phyloP scores from a whole-genome alignment of 1,284 basidiomycete species.

The Clitocybe nebularis region DNA sequence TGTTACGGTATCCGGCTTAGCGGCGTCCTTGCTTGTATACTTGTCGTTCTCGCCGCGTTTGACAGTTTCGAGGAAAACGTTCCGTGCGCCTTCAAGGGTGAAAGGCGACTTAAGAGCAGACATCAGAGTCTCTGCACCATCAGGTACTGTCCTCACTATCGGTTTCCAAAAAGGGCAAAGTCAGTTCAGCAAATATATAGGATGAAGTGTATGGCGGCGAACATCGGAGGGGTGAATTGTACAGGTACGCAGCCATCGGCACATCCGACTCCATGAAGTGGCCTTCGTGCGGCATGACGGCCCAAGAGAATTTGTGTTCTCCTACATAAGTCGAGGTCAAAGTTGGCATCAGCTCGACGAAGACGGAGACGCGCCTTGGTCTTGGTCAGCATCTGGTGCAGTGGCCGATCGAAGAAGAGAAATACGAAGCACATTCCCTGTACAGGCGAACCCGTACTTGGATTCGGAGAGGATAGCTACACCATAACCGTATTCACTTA shows the following conservation, averaged over 20 bases:
- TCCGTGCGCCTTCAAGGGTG: constrained; percentile 61
- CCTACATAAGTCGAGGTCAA: constrained; percentile 33
- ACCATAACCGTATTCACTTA: constrained; percentile 91
- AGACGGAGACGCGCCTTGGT: constrained; percentile 61
- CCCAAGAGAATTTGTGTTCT: constrained; percentile 84
- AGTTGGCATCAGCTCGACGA: constrained; percentile 13
- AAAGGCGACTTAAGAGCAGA: constrained; percentile 47
- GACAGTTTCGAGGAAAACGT: constrained; percentile 90
- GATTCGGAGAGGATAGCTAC: constrained; percentile 92
- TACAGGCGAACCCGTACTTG: constrained; percentile 87
- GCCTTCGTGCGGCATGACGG: constrained; percentile 80
- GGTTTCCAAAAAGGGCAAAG: background rate
- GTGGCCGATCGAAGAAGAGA: constrained; percentile 89
- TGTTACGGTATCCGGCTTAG: constrained; percentile 44
- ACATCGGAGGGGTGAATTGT: constrained; percentile 84
- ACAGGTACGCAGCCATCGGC: constrained; percentile 76
- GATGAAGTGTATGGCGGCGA: constrained; percentile 20
- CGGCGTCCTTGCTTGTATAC: constrained; percentile 33
- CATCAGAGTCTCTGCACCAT: constrained; percentile 24
- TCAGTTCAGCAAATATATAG: background rate
- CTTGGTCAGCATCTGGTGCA: constrained; percentile 88
- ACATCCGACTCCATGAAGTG: constrained; percentile 86
- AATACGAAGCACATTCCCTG: constrained; percentile 80
- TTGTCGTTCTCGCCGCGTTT: constrained; percentile 89
- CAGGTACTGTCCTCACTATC: constrained; percentile 53